Base-by-base conservation (phyloP, 139 green algal genomes). In the Coelastrella sp. region DNA sequence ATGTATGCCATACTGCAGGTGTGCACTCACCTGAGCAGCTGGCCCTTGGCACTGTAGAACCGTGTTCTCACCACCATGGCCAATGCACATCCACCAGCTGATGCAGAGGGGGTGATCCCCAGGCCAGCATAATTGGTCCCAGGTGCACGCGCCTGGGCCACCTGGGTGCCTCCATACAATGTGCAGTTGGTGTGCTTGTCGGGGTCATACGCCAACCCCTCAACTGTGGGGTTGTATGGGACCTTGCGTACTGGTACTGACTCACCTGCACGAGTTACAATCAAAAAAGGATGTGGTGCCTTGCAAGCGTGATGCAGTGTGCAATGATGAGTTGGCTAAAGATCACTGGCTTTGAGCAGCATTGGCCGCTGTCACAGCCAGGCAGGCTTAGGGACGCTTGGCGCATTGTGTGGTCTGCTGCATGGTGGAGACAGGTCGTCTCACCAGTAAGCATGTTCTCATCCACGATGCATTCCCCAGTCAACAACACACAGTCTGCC, bases 191-290 rank as follows among this genome's bases (percentile, higher is more conserved):
- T 90, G 84, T 83, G 85, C 20, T 91, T 89, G 84, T 97, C 95
- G 6, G 95, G 94, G 70, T 92, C 58, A 89, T 97, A 97, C 27
- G 27, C 24, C 19, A 90, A 78, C 12, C 93, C 94, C 27, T 96
- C 95, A 9, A 91, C 92, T 0, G 82, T 84, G 1, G 95, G 92
- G 78, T 66, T 92, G 93, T 96, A 97, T 35, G 82, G n/a, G 57
- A 96, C 94, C 90, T 97, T 97, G 59, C 95, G 91, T 9, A 97
- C 95, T 7, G 95, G 95, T 20, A 96, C 93, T 8, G 94, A 94
- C 90, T 97, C 95, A 25, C 92, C 92, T 94, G 90, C 73, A 80
- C 25, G 4, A 78, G 70, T 25, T 35, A 17, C 6, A 72, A 17
- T 49, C 35, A 49, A 49, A 49, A 49, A 49, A 3, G 35, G 35